Conservation (phyloP, 192 early-diverging fungal species). For the Diversispora epigaea region DNA sequence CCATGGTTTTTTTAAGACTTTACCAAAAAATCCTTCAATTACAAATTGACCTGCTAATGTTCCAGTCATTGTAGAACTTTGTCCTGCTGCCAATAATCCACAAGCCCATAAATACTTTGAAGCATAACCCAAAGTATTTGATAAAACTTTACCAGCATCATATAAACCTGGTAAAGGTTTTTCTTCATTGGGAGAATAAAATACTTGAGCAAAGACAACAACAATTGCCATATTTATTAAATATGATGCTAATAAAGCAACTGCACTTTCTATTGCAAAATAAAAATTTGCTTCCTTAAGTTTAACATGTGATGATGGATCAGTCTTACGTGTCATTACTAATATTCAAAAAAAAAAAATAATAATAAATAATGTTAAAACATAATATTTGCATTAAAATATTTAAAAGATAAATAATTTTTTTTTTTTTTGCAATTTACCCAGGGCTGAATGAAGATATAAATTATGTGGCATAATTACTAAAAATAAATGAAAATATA, state of each 20-base stretch:
- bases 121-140: conserved; percentile 57
- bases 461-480: conserved; percentile 91
- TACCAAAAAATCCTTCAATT: conserved; percentile 81
- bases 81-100: conserved; percentile 78
- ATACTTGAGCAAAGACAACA: conserved; percentile 62
- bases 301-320: conserved; percentile 39
- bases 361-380: neutral
- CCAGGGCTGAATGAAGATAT: conserved; percentile 69
- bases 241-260: conserved; percentile 64
- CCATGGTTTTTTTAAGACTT: conserved; percentile 58
- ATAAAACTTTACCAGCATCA: conserved; percentile 61
- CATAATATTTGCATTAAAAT: neutral
- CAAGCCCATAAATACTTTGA: conserved; percentile 79
- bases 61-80: conserved; percentile 84
- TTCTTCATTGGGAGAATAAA: conserved; percentile 32
- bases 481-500: neutral
- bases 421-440: neutral
- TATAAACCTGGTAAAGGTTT: conserved; percentile 56
- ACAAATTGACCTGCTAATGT: conserved; percentile 90
- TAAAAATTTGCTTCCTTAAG: conserved; percentile 70
- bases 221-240: conserved; percentile 69
- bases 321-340: conserved; percentile 42
- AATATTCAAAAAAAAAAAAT: neutral
- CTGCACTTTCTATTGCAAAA: conserved; percentile 60
- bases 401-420: neutral